Base-by-base conservation (phyloP, 1,284 basidiomycete genomes). In the Malassezia restricta region DNA sequence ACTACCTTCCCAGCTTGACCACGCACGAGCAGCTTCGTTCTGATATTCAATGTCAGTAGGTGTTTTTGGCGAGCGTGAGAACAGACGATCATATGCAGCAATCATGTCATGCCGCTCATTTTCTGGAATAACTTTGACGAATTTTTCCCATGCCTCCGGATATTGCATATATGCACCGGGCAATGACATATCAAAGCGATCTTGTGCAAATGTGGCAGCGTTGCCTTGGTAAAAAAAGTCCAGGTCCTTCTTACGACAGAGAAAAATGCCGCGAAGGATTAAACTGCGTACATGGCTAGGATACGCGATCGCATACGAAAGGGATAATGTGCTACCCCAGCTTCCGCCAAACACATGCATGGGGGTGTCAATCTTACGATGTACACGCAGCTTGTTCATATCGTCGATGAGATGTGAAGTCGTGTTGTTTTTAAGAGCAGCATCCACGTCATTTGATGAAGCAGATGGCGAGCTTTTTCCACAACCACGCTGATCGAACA, bases 341-440 rank as follows among this genome's bases (percentile, higher is more conserved):
- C 46, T 64, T 28, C 68, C 68, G 27, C 68, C 68, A 44, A 71
- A 71, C 31, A 71, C 65, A 51, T 68, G 66, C 68, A 68, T 70
- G 33, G 61, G 63, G 20, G 29, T 20, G 3, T 47, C 42, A 17
- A 66, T 54, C 15, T 74, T 75, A 2, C 92, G 78, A 57, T 84
- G 79, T 63, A 82, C 77, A 47, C 90, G 79, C 27, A 95, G 76
- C 64, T 77, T 82, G 73, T 95, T 90, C 11, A 89, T 83, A 68
- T 95, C 91, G 57, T 81, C 83, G 15, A 96, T 87, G 29, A 95
- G 80, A 70, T 91, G 84, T 88, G 87, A 92, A 1, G 90, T 95
- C 3, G 87, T 94, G 74, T 95, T 95, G 57, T 89, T 83, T 61
- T 85, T 82, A 1, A 86, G 75, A 33, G 77, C 84, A 8, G 87